These are phyloP conservation scores for Acorus calamus DNA, from an alignment of 106 monocot species.

Conservation along the genomic window DNA sequence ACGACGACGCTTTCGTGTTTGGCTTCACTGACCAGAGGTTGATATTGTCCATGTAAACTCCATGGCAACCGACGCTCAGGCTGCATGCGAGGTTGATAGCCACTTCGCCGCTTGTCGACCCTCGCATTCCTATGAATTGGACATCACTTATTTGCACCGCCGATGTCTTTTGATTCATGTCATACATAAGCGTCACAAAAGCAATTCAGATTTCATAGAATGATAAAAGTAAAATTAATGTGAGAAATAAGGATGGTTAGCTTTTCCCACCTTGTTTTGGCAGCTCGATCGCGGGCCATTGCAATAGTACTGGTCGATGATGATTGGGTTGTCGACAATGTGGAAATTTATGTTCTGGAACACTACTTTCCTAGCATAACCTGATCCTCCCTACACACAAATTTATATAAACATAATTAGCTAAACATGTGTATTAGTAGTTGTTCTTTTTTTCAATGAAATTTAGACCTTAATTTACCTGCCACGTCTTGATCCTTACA, in stretches of 20 bases:
- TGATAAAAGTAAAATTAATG: neutral
- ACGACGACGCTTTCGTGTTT: no score
- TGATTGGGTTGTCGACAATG: constrained; percentile 10
- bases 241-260: neutral
- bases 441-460: no score
- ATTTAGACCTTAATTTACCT: no score
- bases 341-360: constrained; percentile 12
- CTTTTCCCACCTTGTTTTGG: constrained; percentile 4
- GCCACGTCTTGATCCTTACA: no score
- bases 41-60: no score
- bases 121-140: no score
- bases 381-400: neutral
- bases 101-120: no score
- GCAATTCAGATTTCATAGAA: neutral
- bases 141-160: constrained; percentile 4
- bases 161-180: constrained; percentile 1
- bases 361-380: constrained; percentile 14
- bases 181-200: neutral
- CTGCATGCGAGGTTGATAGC: no score
- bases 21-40: no score
- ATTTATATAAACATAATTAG: no score
- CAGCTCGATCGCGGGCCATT: neutral
- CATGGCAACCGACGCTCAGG: no score
- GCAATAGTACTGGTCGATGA: constrained; percentile 36
- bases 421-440: no score